Conservation (phyloP, 2,329 filamentous ascomycete species). For the Fusarium fracticaudum region DNA sequence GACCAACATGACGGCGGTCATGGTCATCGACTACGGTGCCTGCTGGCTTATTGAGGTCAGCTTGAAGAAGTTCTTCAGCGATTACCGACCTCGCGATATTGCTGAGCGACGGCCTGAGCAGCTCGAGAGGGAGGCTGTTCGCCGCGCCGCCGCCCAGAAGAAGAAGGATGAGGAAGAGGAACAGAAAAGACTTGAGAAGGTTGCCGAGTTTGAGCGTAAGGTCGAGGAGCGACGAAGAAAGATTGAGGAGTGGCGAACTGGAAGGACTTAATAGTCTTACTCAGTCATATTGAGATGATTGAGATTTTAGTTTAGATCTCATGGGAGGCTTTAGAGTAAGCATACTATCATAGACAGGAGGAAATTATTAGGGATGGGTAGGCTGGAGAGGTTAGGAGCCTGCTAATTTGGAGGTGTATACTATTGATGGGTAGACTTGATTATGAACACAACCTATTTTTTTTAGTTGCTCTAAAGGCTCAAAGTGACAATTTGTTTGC, state of each 20-base stretch:
- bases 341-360: slow-evolving; percentile 24
- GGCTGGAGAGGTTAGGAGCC: background rate
- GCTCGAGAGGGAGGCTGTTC: slow-evolving; percentile 75
- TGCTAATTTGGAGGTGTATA: slow-evolving; percentile 19
- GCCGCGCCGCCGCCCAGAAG: slow-evolving; percentile 62
- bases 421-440: slow-evolving; percentile 34
- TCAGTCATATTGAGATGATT: background rate
- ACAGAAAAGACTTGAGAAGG: slow-evolving; percentile 62
- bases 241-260: slow-evolving; percentile 58
- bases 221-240: slow-evolving; percentile 61
- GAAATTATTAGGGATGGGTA: background rate
- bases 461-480: background rate
- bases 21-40: slow-evolving; percentile 86
- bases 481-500: background rate
- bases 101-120: slow-evolving; percentile 88
- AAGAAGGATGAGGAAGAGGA: slow-evolving; percentile 62
- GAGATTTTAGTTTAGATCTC: slow-evolving; percentile 18
- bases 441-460: slow-evolving; percentile 18
- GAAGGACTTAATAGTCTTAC: slow-evolving; percentile 30
- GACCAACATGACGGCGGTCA: slow-evolving; percentile 80
- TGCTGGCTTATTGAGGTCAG: slow-evolving; percentile 90
- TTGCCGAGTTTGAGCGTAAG: slow-evolving; percentile 68
- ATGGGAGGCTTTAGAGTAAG: slow-evolving; percentile 23
- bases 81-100: slow-evolving; percentile 94
- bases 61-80: slow-evolving; percentile 86